Evolutionary conservation across 2,329 filamentous ascomycete species (phyloP).

Genomic region (Tricladium varicosporioides): DNA sequence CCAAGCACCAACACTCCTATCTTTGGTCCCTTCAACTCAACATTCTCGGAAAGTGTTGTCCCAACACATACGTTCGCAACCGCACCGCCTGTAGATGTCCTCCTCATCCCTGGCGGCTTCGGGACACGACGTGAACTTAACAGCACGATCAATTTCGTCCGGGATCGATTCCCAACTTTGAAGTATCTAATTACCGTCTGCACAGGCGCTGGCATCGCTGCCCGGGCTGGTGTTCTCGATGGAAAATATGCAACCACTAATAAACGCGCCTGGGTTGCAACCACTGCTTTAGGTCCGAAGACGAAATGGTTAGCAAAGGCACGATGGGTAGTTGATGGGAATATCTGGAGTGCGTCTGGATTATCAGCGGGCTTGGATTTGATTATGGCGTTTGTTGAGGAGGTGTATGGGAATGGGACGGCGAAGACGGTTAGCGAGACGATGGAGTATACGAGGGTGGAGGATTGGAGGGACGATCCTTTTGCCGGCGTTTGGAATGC

Average conservation of each 20-base stretch:
- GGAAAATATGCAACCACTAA: constrained; percentile 65
- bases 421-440: constrained; percentile 47
- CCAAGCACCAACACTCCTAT: constrained; percentile 15
- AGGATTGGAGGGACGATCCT: constrained; percentile 38
- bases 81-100: constrained; percentile 26
- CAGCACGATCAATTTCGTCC: constrained; percentile 42
- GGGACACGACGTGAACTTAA: constrained; percentile 39
- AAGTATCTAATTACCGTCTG: constrained; percentile 63
- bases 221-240: constrained; percentile 58
- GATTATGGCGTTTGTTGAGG: constrained; percentile 54
- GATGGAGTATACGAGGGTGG: constrained; percentile 58
- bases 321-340: constrained; percentile 60
- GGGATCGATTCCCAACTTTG: constrained; percentile 43
- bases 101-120: constrained; percentile 62
- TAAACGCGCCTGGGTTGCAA: constrained; percentile 49
- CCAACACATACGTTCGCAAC: constrained; percentile 23
- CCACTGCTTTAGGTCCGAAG: constrained; percentile 45
- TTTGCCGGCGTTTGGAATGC: constrained; percentile 14
- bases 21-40: constrained; percentile 15
- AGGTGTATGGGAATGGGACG: constrained; percentile 50
- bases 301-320: constrained; percentile 61
- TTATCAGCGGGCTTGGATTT: constrained; percentile 63
- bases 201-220: constrained; percentile 60
- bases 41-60: constrained; percentile 9
- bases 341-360: constrained; percentile 65